phyloP scores from a whole-genome alignment of 768 basidiomycete species.

The Boletus pseudopeckii region DNA sequence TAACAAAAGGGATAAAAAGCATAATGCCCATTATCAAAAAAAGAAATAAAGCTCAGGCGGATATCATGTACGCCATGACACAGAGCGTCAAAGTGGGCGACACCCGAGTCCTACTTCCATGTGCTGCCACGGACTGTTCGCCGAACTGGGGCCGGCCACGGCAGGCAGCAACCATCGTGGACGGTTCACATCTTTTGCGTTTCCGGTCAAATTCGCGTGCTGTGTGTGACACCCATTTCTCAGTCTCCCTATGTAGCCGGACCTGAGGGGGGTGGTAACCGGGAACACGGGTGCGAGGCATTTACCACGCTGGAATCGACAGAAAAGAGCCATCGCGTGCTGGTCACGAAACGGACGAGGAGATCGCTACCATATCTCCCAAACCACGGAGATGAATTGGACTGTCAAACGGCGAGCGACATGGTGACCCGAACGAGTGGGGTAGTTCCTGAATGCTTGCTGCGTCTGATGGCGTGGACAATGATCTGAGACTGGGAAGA shows the following conservation, averaged over 20 bases:
- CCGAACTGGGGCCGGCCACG: neutral
- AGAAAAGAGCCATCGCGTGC: neutral
- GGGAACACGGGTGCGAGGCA: too few species aligned
- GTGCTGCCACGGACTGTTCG: too few species aligned
- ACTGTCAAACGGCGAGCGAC: neutral
- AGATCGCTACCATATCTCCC: neutral
- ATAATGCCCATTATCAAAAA: too few species aligned
- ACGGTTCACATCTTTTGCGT: neutral
- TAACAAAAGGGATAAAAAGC: too few species aligned
- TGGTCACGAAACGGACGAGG: neutral
- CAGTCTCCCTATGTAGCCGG: neutral
- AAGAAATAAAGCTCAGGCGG: too few species aligned
- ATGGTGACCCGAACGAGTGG: neutral
- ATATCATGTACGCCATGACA: too few species aligned
- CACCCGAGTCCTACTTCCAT: neutral
- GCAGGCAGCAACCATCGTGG: neutral
- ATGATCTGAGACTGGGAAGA: neutral
- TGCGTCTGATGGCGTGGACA: constrained; percentile 1
- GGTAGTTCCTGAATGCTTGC: neutral
- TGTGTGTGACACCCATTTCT: neutral
- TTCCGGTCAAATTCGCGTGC: neutral
- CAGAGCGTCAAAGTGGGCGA: neutral
- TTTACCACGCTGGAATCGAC: neutral
- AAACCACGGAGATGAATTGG: neutral
- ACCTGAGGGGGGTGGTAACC: neutral